These are phyloP conservation scores for Fusarium chaquense DNA, from an alignment of 2,329 filamentous ascomycete species.

Conservation along the genomic window DNA sequence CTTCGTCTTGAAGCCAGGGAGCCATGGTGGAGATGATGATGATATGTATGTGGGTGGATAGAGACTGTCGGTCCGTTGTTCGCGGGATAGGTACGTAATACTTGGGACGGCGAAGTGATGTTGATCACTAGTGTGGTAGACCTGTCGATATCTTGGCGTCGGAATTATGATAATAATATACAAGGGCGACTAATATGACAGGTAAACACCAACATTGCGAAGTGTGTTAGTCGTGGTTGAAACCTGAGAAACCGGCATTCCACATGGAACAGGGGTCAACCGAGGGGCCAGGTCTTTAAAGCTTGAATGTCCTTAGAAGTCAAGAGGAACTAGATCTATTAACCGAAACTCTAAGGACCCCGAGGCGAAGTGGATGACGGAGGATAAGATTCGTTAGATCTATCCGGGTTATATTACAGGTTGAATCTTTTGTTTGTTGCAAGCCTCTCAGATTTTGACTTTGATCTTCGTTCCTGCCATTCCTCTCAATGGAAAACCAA, in stretches of 20 bases:
- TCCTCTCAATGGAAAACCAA: conserved; percentile 7
- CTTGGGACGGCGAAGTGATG: not conserved
- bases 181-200: conserved; percentile 14
- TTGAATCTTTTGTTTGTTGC: not conserved
- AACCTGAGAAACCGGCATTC: not conserved
- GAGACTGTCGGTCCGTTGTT: not conserved
- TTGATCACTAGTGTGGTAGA: conserved; percentile 12
- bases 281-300: conserved; percentile 23
- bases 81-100: conserved; percentile 17
- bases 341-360: conserved; percentile 8
- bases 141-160: conserved; percentile 18
- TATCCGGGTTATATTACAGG: not conserved
- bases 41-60: conserved; percentile 12
- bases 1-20: conserved; percentile 32
- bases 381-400: not conserved
- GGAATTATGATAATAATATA: conserved; percentile 4
- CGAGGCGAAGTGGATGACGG: conserved; percentile 1
- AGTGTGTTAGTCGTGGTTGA: not conserved
- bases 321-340: conserved; percentile 15
- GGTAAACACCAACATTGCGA: conserved; percentile 25
- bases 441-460: conserved; percentile 39
- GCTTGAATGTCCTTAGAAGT: not conserved
- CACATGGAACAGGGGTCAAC: conserved; percentile 5
- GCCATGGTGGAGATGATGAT: conserved; percentile 31
- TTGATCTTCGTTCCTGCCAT: conserved; percentile 45